phyloP scores from a whole-genome alignment of 345 rosid species.

The Bruguiera gymnorhiza region DNA sequence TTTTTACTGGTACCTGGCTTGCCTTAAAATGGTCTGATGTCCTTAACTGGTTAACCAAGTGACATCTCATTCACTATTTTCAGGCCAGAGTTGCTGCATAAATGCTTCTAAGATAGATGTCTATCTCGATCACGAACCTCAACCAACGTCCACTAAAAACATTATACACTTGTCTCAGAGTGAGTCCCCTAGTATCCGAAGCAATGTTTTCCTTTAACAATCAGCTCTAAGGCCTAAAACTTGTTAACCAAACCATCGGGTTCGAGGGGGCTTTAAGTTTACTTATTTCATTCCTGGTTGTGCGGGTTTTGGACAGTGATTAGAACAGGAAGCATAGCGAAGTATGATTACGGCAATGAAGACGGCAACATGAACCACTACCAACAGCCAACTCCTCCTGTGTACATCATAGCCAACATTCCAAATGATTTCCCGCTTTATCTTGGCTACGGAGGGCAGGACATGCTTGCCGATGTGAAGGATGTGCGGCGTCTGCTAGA shows the following conservation, averaged over 20 bases:
- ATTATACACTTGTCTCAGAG: constrained; percentile 42
- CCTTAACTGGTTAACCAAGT: neutral
- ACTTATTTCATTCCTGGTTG: neutral
- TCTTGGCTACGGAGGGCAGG: constrained; percentile 47
- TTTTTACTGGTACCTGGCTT: constrained; percentile 31
- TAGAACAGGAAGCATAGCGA: constrained; percentile 42
- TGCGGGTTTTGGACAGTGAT: constrained; percentile 24
- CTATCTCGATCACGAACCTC: constrained; percentile 29
- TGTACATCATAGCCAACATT: constrained; percentile 39
- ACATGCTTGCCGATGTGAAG: constrained; percentile 34
- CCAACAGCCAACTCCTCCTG: constrained; percentile 48
- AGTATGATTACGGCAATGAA: constrained; percentile 42
- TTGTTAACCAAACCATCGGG: too few species aligned
- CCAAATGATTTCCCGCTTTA: constrained; percentile 47
- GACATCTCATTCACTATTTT: neutral
- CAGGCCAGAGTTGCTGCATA: constrained; percentile 38
- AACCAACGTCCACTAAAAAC: constrained; percentile 40
- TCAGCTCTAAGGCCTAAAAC: neutral
- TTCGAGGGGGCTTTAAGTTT: neutral
- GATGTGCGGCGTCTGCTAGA: constrained; percentile 41
- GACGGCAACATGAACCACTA: constrained; percentile 45
- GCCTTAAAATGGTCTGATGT: too few species aligned
- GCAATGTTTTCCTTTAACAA: neutral
- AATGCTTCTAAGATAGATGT: constrained; percentile 23
- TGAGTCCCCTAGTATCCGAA: constrained; percentile 12